These are phyloP conservation scores for Ustanciosporium gigantosporum DNA, from an alignment of 1,284 basidiomycete species.

Conservation along the genomic window DNA sequence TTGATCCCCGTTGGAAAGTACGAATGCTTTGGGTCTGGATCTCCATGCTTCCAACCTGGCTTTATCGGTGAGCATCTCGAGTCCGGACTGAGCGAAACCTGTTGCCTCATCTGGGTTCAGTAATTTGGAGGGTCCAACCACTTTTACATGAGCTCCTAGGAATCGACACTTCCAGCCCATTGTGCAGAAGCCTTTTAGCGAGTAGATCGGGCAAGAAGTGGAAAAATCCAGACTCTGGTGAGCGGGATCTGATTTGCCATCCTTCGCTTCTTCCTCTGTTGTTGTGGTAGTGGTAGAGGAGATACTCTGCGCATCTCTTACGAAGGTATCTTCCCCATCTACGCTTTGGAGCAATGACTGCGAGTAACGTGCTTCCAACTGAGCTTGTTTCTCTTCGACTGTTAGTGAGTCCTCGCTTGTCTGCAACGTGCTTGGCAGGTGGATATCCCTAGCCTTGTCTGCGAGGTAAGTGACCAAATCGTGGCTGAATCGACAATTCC, in stretches of 20 bases:
- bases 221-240: slow-evolving; percentile 67
- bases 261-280: not conserved
- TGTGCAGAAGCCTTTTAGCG: slow-evolving; percentile 77
- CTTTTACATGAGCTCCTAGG: slow-evolving; percentile 71
- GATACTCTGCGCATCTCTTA: not conserved
- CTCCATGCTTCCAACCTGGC: slow-evolving; percentile 64
- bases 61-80: slow-evolving; percentile 66
- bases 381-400: slow-evolving; percentile 7
- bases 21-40: slow-evolving; percentile 17
- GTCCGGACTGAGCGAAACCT: slow-evolving; percentile 42
- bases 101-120: not conserved
- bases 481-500: slow-evolving; percentile 83
- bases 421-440: slow-evolving; percentile 51
- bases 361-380: slow-evolving; percentile 37
- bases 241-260: slow-evolving; percentile 15
- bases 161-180: slow-evolving; percentile 89
- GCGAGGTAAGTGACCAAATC: slow-evolving; percentile 76
- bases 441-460: slow-evolving; percentile 75
- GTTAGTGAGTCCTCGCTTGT: slow-evolving; percentile 4
- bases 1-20: slow-evolving; percentile 46
- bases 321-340: not conserved
- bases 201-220: slow-evolving; percentile 72
- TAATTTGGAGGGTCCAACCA: slow-evolving; percentile 29
- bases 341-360: slow-evolving; percentile 2
- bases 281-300: not conserved